phyloP scores from a whole-genome alignment of 768 basidiomycete genomes.

The Mycena chlorophos region DNA sequence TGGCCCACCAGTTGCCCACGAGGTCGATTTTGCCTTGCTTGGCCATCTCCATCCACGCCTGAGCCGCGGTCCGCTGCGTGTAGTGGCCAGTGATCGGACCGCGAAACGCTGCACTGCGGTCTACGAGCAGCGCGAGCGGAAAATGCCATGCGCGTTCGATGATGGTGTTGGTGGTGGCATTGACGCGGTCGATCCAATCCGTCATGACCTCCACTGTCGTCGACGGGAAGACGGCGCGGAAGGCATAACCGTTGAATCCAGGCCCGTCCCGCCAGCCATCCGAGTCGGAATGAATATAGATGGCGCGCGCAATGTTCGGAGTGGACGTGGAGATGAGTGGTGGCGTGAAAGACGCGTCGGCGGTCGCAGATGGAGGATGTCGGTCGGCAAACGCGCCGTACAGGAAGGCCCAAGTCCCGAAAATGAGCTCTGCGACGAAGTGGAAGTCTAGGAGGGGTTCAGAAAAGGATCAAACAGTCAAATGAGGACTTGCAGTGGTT shows the following conservation, averaged over 20 bases:
- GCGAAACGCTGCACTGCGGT: conserved; percentile 60
- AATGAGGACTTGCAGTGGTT: conserved; percentile 17
- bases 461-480: background rate
- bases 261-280: conserved; percentile 52
- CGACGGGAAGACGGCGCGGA: conserved; percentile 57
- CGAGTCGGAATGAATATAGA: conserved; percentile 50
- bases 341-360: conserved; percentile 15
- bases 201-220: conserved; percentile 48
- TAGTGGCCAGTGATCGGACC: conserved; percentile 44
- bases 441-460: conserved; percentile 49
- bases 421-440: conserved; percentile 59
- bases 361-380: conserved; percentile 2
- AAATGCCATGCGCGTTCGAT: conserved; percentile 48
- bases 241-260: conserved; percentile 56
- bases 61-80: conserved; percentile 52
- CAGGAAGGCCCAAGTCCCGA: conserved; percentile 59
- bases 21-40: conserved; percentile 15
- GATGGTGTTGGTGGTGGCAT: conserved; percentile 23
- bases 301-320: conserved; percentile 47
- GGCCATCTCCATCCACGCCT: conserved; percentile 41
- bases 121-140: conserved; percentile 52
- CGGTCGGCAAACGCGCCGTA: conserved; percentile 33
- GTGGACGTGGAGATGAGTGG: conserved; percentile 15
- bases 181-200: conserved; percentile 58
- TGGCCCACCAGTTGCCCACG: conserved; percentile 54